These are phyloP conservation scores for Sanghuangporus baumii DNA, from an alignment of 1,284 basidiomycete genomes.

Conservation along the genomic window DNA sequence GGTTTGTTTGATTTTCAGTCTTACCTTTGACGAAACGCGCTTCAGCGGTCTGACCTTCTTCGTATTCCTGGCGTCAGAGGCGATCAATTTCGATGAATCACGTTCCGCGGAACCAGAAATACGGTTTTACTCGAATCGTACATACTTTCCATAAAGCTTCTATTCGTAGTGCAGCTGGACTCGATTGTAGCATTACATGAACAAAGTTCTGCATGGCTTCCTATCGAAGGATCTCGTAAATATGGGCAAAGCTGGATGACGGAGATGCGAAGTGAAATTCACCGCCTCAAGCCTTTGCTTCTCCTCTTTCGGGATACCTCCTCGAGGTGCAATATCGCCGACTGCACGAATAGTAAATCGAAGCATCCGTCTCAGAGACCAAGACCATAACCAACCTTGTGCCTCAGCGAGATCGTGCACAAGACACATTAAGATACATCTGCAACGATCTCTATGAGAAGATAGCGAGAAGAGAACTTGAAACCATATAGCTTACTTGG, in stretches of 20 bases:
- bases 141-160: constrained; percentile 74
- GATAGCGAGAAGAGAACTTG: too few species aligned
- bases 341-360: constrained; percentile 39
- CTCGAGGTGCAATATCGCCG: constrained; percentile 90
- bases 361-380: background rate
- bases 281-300: constrained; percentile 77
- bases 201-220: constrained; percentile 91
- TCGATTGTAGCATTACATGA: constrained; percentile 83
- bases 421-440: constrained; percentile 84
- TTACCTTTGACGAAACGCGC: constrained; percentile 89
- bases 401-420: constrained; percentile 98
- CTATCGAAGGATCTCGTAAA: constrained; percentile 30
- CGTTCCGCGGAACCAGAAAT: too few species aligned
- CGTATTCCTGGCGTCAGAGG: constrained; percentile 70
- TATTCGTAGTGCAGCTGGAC: constrained; percentile 74
- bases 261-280: background rate
- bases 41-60: constrained; percentile 76
- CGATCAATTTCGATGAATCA: background rate
- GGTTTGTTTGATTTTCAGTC: constrained; percentile 6
- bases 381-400: constrained; percentile 45
- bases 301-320: constrained; percentile 78
- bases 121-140: constrained; percentile 8
- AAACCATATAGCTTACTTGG: constrained; percentile 53
- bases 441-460: too few species aligned
- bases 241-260: background rate